A percentile compares a stretch with the other conserved stretches of the same genome.
phyloP scores from a whole-genome alignment of 1,284 basidiomycete genomes.

The Trametes hirsuta region DNA sequence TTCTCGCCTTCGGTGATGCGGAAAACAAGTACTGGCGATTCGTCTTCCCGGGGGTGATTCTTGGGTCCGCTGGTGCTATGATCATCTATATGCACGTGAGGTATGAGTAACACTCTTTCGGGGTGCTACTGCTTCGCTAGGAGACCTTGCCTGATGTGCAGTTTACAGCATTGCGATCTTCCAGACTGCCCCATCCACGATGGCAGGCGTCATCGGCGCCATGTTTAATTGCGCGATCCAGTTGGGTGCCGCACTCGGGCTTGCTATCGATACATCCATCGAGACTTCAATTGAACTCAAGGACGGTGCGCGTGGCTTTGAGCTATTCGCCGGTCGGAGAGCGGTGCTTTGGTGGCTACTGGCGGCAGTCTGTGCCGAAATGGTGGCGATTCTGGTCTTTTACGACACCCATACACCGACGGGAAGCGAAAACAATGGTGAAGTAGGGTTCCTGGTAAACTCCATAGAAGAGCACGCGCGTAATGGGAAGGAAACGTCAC shows the following conservation, averaged over 20 bases:
- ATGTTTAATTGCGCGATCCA: constrained; percentile 37
- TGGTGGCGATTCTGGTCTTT: constrained; percentile 13
- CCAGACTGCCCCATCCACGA: constrained; percentile 27
- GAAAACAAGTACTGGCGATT: constrained; percentile 42
- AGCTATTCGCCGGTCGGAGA: constrained; percentile 2
- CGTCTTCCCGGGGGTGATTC: constrained; percentile 44
- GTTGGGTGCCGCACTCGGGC: constrained; percentile 34
- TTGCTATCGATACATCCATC: constrained; percentile 33
- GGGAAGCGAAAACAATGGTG: no score
- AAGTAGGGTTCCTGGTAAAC: no score
- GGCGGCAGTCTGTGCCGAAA: constrained; percentile 8
- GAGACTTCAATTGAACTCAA: constrained; percentile 25
- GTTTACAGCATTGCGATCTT: constrained; percentile 35
- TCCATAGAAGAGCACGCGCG: no score
- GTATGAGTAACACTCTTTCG: constrained; percentile 23
- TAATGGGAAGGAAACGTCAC: no score
- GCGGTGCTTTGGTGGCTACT: constrained; percentile 16
- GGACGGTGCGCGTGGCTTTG: constrained; percentile 8
- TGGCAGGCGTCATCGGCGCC: constrained; percentile 37
- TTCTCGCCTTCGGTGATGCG: constrained; percentile 40
- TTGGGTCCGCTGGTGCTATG: constrained; percentile 43
- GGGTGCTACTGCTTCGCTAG: constrained; percentile 1
- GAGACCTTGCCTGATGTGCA: background rate
- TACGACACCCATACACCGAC: background rate
- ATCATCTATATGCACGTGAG: constrained; percentile 23